Conservation (phyloP, 2,329 filamentous ascomycete species). For the Pseudogymnoascus sp. region DNA sequence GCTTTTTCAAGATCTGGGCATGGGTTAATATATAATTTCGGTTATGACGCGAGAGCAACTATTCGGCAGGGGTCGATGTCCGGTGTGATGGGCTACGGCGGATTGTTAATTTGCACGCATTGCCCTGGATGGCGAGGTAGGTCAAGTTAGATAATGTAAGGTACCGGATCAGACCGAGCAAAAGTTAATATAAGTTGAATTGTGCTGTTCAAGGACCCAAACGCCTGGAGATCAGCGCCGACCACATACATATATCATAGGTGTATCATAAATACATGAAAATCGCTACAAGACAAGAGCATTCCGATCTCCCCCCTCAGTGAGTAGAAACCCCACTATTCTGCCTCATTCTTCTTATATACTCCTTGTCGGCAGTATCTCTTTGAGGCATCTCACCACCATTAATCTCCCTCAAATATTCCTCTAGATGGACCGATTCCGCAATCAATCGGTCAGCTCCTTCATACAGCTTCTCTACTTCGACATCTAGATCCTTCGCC, state of each 20-base stretch:
- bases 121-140: not conserved
- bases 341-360: slow-evolving; percentile 6
- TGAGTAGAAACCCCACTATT: not conserved
- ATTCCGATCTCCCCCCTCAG: not conserved
- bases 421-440: not conserved
- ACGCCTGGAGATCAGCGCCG: not conserved
- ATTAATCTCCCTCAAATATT: not conserved
- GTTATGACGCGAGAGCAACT: not conserved
- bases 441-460: slow-evolving; percentile 1
- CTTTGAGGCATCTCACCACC: not conserved
- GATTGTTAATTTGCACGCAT: not conserved
- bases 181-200: slow-evolving; percentile 10
- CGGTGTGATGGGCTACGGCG: not conserved
- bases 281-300: not conserved
- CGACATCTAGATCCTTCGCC: not conserved
- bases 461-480: slow-evolving; percentile 7
- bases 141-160: slow-evolving; percentile 6
- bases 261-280: not conserved
- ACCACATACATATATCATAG: not conserved
- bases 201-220: not conserved
- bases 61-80: not conserved
- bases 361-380: slow-evolving; percentile 1
- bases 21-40: slow-evolving; percentile 9
- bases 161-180: not conserved
- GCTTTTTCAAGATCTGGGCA: not conserved